These are phyloP conservation scores for Leccinum pachyderme DNA, from an alignment of 1,284 basidiomycete species.

Conservation along the genomic window DNA sequence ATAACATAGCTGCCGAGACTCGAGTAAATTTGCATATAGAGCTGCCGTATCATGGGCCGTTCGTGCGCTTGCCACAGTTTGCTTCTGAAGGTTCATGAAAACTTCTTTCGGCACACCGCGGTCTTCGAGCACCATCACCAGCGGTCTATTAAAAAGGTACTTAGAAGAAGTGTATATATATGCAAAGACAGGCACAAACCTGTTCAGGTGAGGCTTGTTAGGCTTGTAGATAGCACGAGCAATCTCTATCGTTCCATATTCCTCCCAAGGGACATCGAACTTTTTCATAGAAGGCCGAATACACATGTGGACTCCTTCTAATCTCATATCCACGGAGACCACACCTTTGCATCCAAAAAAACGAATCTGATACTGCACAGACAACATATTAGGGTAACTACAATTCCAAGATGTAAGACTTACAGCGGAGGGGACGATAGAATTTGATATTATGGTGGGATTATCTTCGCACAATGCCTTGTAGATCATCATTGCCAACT, in stretches of 20 bases:
- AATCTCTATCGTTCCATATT: conserved; percentile 65
- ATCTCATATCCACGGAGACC: conserved; percentile 57
- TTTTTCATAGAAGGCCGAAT: conserved; percentile 74
- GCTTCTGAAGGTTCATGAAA: conserved; percentile 57
- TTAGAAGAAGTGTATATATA: conserved; percentile 1
- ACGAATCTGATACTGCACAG: conserved; percentile 65
- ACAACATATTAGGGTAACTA: neutral
- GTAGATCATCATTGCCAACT: conserved; percentile 60
- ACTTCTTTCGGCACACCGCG: conserved; percentile 51
- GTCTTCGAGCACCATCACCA: conserved; percentile 72
- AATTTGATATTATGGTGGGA: conserved; percentile 32
- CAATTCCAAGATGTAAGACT: conserved; percentile 23
- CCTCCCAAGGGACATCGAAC: conserved; percentile 51
- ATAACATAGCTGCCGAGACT: conserved; percentile 50
- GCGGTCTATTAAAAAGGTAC: conserved; percentile 40
- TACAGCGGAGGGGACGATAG: conserved; percentile 58
- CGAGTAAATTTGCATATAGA: conserved; percentile 47
- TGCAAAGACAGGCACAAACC: conserved; percentile 38
- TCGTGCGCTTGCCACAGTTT: conserved; percentile 49
- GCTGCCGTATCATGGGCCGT: conserved; percentile 54
- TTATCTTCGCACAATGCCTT: conserved; percentile 46
- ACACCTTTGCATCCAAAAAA: conserved; percentile 79
- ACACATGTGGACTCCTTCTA: conserved; percentile 54
- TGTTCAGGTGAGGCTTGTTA: conserved; percentile 59
- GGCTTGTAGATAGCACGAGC: conserved; percentile 59